Percentiles rank a stretch among this genome's conserved stretches.
Evolutionary conservation across 305 asterid species (phyloP).

Genomic region (Solanum aculeatissimum): DNA sequence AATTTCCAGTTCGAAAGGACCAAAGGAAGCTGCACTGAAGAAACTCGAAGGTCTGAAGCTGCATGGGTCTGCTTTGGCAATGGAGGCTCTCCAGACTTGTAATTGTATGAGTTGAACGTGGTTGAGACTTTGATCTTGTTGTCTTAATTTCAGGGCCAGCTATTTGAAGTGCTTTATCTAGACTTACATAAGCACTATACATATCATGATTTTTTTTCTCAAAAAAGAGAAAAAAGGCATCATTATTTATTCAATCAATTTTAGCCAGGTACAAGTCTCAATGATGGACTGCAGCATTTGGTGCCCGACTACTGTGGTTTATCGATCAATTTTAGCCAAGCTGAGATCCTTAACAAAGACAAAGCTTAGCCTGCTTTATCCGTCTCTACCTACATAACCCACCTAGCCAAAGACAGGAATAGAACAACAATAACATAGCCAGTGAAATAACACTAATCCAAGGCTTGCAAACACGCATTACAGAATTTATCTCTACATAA

Average conservation of each 20-base stretch:
- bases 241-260: background rate
- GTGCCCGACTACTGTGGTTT: background rate
- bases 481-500: background rate
- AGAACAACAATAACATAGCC: background rate
- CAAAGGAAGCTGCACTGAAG: too few relatives aligned
- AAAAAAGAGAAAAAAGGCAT: background rate
- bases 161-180: background rate
- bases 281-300: background rate
- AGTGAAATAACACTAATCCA: background rate
- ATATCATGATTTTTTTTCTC: background rate
- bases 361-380: background rate
- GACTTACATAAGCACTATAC: background rate
- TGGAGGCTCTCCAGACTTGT: background rate
- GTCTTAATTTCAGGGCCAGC: background rate
- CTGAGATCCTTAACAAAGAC: background rate
- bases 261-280: too few relatives aligned
- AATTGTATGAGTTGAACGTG: background rate
- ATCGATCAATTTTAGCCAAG: background rate
- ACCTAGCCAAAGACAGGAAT: background rate
- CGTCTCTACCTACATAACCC: background rate
- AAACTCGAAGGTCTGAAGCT: too few relatives aligned
- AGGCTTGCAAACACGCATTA: background rate
- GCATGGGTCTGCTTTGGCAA: too few relatives aligned
- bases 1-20: too few relatives aligned
- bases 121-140: background rate